These are phyloP conservation scores for Xylariales sp. DNA, from an alignment of 2,329 filamentous ascomycete genomes.

Conservation along the genomic window DNA sequence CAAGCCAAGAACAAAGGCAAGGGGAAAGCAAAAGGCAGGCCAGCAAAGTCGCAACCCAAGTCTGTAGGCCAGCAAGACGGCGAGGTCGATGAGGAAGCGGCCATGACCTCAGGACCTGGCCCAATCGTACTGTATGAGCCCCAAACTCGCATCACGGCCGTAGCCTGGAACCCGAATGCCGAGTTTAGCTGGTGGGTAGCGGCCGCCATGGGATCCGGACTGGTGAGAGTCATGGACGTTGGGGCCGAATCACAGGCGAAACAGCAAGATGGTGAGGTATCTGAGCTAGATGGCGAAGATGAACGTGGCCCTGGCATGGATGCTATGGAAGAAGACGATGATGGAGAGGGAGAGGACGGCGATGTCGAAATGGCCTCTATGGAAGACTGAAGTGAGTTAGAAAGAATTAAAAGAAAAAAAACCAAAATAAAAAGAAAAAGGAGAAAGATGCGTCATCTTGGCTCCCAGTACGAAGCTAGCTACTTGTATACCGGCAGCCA, in stretches of 20 bases:
- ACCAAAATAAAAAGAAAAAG: no score
- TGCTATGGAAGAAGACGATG: slow-evolving; percentile 24
- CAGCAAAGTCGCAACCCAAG: slow-evolving; percentile 44
- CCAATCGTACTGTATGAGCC: slow-evolving; percentile 69
- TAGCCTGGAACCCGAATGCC: slow-evolving; percentile 76
- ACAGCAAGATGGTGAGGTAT: slow-evolving; percentile 23
- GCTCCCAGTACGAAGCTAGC: neutral
- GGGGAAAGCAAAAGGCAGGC: slow-evolving; percentile 33
- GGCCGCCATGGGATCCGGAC: slow-evolving; percentile 72
- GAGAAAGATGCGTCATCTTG: neutral
- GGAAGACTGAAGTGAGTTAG: slow-evolving; percentile 7
- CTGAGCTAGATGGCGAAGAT: slow-evolving; percentile 27
- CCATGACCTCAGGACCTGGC: slow-evolving; percentile 45
- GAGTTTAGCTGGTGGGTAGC: slow-evolving; percentile 75
- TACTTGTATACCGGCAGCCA: neutral
- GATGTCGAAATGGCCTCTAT: slow-evolving; percentile 33
- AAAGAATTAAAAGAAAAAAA: neutral
- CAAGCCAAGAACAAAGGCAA: slow-evolving; percentile 52
- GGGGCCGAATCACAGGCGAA: slow-evolving; percentile 56
- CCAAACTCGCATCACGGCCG: slow-evolving; percentile 68
- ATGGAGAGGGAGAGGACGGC: slow-evolving; percentile 26
- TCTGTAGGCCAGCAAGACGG: slow-evolving; percentile 47
- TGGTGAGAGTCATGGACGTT: slow-evolving; percentile 75
- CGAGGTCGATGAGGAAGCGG: slow-evolving; percentile 42
- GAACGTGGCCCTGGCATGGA: slow-evolving; percentile 33